Evolutionary conservation across 352 stramenopile species (phyloP).

Genomic region (Phytopythium vexans): DNA sequence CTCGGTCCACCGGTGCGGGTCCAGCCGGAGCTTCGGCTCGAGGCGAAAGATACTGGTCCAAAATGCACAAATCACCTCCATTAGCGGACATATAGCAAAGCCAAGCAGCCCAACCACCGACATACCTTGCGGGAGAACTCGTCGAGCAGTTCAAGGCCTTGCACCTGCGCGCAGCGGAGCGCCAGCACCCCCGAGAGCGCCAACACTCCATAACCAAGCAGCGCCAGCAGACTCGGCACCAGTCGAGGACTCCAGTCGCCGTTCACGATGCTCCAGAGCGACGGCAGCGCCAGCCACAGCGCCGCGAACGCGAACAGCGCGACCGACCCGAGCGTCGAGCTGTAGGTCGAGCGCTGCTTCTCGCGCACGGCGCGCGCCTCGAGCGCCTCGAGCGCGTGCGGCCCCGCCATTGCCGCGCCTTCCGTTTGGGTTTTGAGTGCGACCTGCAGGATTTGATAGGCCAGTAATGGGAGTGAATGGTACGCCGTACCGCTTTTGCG

Average conservation of each 20-base stretch:
- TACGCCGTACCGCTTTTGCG: no score
- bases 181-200: constrained; percentile 53
- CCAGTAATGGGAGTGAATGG: no score
- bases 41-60: constrained; percentile 27
- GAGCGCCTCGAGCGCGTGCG: constrained; percentile 45
- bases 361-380: constrained; percentile 66
- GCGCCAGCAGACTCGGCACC: constrained; percentile 49
- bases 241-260: constrained; percentile 65
- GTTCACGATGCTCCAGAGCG: constrained; percentile 68
- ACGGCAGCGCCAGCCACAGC: constrained; percentile 54
- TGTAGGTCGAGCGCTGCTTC: constrained; percentile 62
- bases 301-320: constrained; percentile 31
- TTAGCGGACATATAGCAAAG: no score
- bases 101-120: neutral
- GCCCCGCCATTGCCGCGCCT: constrained; percentile 14
- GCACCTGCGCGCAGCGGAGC: constrained; percentile 63
- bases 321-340: constrained; percentile 41
- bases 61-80: neutral
- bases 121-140: constrained; percentile 56
- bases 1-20: constrained; percentile 19
- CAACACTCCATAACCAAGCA: constrained; percentile 45
- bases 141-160: constrained; percentile 53
- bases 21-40: constrained; percentile 8
- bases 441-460: neutral
- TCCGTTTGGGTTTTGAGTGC: neutral